Evolutionary conservation across 208 protist species (phyloP).

Genomic region (Crithidia bombi): DNA sequence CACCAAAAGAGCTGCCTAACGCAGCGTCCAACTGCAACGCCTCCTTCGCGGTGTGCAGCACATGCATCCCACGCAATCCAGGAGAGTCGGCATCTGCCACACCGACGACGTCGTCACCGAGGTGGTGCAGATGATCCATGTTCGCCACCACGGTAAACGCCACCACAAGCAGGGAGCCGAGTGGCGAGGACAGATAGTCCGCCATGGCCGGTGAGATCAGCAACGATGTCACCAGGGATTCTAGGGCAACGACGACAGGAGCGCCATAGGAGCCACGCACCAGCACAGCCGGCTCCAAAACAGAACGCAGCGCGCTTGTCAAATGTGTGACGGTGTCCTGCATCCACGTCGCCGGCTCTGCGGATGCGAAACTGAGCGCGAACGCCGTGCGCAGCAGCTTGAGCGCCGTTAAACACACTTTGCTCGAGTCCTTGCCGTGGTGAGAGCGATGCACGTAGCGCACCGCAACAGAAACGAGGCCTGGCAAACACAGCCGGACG

Average conservation of each 20-base stretch:
- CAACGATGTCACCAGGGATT: conserved; percentile 36
- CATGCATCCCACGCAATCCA: background rate
- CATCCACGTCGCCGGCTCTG: conserved; percentile 40
- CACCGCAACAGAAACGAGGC: conserved; percentile 72
- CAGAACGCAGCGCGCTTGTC: conserved; percentile 28
- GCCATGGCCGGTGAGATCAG: conserved; percentile 37
- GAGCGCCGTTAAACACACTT: conserved; percentile 57
- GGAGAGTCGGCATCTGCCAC: background rate
- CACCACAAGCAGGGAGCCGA: conserved; percentile 36
- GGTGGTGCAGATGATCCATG: conserved; percentile 39
- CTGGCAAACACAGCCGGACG: conserved; percentile 72
- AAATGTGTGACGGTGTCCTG: conserved; percentile 38
- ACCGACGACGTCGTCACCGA: conserved; percentile 17
- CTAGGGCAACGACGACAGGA: conserved; percentile 29
- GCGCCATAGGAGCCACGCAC: conserved; percentile 23
- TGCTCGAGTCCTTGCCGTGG: conserved; percentile 68
- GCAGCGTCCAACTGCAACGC: conserved; percentile 1
- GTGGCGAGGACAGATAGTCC: conserved; percentile 15
- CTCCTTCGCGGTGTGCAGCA: conserved; percentile 9
- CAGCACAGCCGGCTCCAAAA: conserved; percentile 38
- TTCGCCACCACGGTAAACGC: conserved; percentile 46
- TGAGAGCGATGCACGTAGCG: conserved; percentile 73
- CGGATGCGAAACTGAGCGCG: conserved; percentile 20
- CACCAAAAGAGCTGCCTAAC: conserved; percentile 18
- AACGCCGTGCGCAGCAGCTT: conserved; percentile 48